Base-by-base conservation (phyloP, 495 filamentous ascomycete genomes). In the Amphirosellinia nigrospora region DNA sequence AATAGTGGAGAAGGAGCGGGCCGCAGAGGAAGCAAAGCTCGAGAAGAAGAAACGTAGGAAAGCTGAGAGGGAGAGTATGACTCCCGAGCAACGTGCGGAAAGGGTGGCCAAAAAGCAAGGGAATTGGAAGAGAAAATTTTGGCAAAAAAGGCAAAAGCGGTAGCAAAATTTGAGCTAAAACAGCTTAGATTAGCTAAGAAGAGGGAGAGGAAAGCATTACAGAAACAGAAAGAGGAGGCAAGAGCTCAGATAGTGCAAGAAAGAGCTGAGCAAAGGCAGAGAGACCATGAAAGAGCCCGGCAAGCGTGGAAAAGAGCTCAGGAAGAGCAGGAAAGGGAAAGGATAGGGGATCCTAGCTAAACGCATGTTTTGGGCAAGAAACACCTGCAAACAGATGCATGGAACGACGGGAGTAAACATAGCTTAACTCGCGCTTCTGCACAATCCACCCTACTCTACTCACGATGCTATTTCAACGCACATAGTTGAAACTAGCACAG, bases 1-100 rank as follows among this genome's bases (percentile, higher is more conserved):
- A n/a, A 60, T 69, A 4, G 61, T 70, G 56, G 53, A 73, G 41
- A 68, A 73, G 34, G 70, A 68, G 48, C 63, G 70, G 50, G 30
- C 19, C 19, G 39, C 6, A 63, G 3, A 63, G 30, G 38, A 43
- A 63, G 60, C 36, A 53, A 43, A 62, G 38, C 50, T 21, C 19
- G 34, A 41, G 6, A 70, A 41, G 6, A 70, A 62, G 34, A 64
- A 64, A 64, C 68, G 7, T 36, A 34, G 15, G 55, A n/a, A 58
- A 58, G 55, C 55, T 38, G 30, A 58, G 55, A 55, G 10, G 19
- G 26, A 1, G 7, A 21, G 21, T 11, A 58, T 7, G 30, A 55
- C 1, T 55, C 28, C 52, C 28, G 52, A 55, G 52, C 7, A 55
- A 55, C 52, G 1, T 55, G 23, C 6, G 52, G 1, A 55, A 34